These are phyloP conservation scores for Peltaster fructicola DNA, from an alignment of 2,329 filamentous ascomycete genomes.

Conservation along the genomic window DNA sequence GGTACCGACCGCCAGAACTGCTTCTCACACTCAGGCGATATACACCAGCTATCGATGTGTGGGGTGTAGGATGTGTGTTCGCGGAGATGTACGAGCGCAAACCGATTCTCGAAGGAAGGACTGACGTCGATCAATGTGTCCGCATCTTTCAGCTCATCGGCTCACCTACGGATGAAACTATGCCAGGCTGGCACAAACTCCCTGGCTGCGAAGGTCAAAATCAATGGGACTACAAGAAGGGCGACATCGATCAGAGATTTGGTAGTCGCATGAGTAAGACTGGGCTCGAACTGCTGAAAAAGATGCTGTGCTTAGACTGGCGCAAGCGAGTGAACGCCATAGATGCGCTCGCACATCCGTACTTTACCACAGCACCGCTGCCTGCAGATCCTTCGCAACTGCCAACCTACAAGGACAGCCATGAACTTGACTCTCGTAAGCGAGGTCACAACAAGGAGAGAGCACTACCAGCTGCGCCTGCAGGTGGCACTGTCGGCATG, in stretches of 20 bases:
- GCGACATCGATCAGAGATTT: constrained; percentile 58
- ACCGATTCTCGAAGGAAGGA: constrained; percentile 80
- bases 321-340: constrained; percentile 76
- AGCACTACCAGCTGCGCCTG: constrained; percentile 72
- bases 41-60: constrained; percentile 95
- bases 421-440: constrained; percentile 73
- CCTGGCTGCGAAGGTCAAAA: constrained; percentile 65
- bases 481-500: constrained; percentile 75
- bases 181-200: constrained; percentile 77
- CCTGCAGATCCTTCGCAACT: constrained; percentile 73
- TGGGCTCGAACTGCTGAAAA: constrained; percentile 62
- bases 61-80: constrained; percentile 98
- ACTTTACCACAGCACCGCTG: constrained; percentile 63
- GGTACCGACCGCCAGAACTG: constrained; percentile 91
- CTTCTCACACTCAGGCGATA: constrained; percentile 75
- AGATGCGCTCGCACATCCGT: constrained; percentile 80
- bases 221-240: constrained; percentile 39
- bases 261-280: constrained; percentile 34
- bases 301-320: constrained; percentile 81
- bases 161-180: constrained; percentile 70
- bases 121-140: constrained; percentile 74
- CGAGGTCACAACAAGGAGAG: constrained; percentile 78
- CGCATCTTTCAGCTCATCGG: constrained; percentile 90
- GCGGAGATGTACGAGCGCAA: constrained; percentile 93
- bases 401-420: constrained; percentile 84